Evolutionary conservation across 2,329 filamentous ascomycete genomes (phyloP), one percentile per base, ranked within the genome.

Genomic region (Botrytis cinerea): DNA sequence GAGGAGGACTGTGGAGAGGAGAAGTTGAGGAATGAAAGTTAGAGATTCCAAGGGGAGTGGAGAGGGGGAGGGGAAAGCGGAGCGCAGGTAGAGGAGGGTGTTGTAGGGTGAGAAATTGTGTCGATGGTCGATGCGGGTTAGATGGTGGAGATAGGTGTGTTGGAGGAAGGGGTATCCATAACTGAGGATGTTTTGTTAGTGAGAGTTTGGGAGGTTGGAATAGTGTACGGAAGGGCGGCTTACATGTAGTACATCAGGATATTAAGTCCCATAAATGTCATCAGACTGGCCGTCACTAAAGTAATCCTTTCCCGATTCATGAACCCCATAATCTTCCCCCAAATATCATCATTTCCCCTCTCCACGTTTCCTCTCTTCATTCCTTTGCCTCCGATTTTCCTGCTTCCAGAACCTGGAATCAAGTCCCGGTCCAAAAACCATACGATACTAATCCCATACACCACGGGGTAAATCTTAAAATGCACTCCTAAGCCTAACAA

Each of bases 91-190:
- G 3, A 99, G 88, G 12, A 98, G 87, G 0, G 91, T 93, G 82
- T 97, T 98, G 86, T 98, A 99, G 1, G 94, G 93, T 16, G 95
- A 98, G 84, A 99, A 99, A 84, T 99, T 99, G 84, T 99, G 96
- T 22, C 96, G 92, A 83, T 99, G 96, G 81, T 99, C 96, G 82
- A 97, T 92, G 74, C 96, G 92, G 7, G 92, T 94, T 75, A 98
- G 86, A 82, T 99, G 96, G 84, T 99, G 95, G 74, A 97, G 87
- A 84, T 92, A 99, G 57, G 94, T 98, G 82, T 99, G 94, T 74
- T 92, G 87, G 45, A 98, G 82, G 83, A 98, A 99, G 0, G 92
- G 90, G 74, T 83, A 84, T 61, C 93, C 94, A 81, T 98, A 97
- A 70, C 90, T 92, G 28, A 18, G 22, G 8, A 20, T 66, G 40